Percentiles rank a stretch among this genome's conserved stretches.
These are phyloP conservation scores for Zelopaecilomyces penicillatus DNA, from an alignment of 2,329 filamentous ascomycete species.

Conservation along the genomic window DNA sequence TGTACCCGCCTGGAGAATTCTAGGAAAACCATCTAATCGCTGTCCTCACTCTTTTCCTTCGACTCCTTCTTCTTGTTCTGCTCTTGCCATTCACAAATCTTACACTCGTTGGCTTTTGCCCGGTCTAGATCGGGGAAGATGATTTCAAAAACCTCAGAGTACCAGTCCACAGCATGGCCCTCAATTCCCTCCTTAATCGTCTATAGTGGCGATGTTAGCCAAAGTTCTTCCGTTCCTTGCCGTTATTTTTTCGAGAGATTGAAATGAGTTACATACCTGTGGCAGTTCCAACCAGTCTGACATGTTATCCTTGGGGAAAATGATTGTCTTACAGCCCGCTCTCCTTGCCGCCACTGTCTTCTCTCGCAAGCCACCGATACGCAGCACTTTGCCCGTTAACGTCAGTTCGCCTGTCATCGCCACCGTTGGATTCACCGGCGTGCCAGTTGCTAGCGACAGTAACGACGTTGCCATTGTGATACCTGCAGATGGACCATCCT, in stretches of 20 bases:
- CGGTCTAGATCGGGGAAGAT: slow-evolving; percentile 78
- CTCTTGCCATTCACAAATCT: slow-evolving; percentile 47
- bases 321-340: slow-evolving; percentile 84
- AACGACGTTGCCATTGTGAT: slow-evolving; percentile 98
- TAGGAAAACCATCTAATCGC: slow-evolving; percentile 19
- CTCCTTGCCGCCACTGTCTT: slow-evolving; percentile 94
- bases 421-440: slow-evolving; percentile 71
- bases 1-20: too few relatives aligned
- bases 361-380: slow-evolving; percentile 88
- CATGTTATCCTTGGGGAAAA: slow-evolving; percentile 92
- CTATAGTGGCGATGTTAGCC: slow-evolving; percentile 36
- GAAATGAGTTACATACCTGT: slow-evolving; percentile 56
- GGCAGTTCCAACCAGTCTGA: slow-evolving; percentile 97
- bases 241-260: slow-evolving; percentile 9
- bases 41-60: slow-evolving; percentile 26
- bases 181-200: slow-evolving; percentile 97
- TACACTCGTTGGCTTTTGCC: slow-evolving; percentile 67
- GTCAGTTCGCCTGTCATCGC: slow-evolving; percentile 98
- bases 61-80: slow-evolving; percentile 31
- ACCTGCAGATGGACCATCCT: slow-evolving; percentile 87
- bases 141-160: slow-evolving; percentile 83
- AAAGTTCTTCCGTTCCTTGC: background rate
- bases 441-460: slow-evolving; percentile 74
- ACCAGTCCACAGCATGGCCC: slow-evolving; percentile 87
- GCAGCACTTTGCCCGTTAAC: slow-evolving; percentile 88